Conservation (phyloP, 78 protist genomes). For the Chrysochromulina tobinii region DNA sequence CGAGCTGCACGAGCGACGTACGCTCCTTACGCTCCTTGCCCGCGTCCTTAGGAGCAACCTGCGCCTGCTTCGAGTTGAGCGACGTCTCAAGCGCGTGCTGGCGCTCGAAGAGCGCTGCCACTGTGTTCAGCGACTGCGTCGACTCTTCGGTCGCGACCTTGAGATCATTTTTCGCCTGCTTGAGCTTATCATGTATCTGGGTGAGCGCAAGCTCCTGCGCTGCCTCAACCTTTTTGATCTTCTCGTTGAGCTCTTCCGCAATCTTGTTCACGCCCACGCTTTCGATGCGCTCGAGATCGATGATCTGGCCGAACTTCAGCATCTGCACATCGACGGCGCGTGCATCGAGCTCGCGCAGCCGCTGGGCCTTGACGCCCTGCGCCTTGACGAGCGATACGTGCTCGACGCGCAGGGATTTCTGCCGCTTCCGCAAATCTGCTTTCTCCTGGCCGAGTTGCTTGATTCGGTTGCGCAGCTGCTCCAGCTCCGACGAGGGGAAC, state of each 20-base stretch:
- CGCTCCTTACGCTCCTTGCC: background rate
- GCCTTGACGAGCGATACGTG: background rate
- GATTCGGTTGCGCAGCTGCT: constrained; percentile 25
- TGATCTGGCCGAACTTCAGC: constrained; percentile 38
- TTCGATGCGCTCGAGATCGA: constrained; percentile 61
- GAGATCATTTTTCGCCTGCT: constrained; percentile 3
- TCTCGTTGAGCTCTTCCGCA: constrained; percentile 54
- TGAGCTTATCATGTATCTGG: constrained; percentile 27
- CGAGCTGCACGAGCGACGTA: background rate
- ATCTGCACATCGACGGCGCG: constrained; percentile 55
- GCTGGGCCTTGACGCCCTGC: constrained; percentile 1
- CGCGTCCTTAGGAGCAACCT: background rate
- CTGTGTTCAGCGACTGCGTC: constrained; percentile 2
- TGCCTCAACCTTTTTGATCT: background rate
- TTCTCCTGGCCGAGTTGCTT: constrained; percentile 36
- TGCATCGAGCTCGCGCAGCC: constrained; percentile 46
- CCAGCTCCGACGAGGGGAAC: constrained; percentile 23
- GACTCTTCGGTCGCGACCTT: background rate
- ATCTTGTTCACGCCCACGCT: constrained; percentile 46
- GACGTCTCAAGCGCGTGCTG: constrained; percentile 19
- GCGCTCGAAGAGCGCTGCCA: background rate
- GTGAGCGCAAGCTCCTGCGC: background rate
- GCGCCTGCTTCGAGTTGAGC: constrained; percentile 25
- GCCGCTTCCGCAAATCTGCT: background rate
- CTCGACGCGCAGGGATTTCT: constrained; percentile 24